A percentile compares a stretch with the other conserved stretches of the same genome.
Evolutionary conservation across 768 basidiomycete species (phyloP).

Genomic region (Russula sp.): DNA sequence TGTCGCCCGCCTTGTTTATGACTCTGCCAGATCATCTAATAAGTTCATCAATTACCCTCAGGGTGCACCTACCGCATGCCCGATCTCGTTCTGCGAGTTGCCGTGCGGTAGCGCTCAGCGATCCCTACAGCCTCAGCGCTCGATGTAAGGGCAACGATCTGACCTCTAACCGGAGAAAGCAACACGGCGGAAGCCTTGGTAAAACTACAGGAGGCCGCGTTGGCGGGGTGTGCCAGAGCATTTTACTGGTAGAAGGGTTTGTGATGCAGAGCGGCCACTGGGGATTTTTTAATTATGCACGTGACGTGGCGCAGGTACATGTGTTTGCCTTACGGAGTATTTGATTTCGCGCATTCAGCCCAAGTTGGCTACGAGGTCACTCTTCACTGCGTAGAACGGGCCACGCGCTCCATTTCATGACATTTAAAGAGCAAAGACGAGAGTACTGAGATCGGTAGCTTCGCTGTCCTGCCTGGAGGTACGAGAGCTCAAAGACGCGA

Average conservation of each 20-base stretch:
- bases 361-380: too few species aligned
- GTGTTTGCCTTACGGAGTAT: not conserved
- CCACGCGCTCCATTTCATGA: too few species aligned
- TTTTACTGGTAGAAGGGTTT: too few species aligned
- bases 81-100: not conserved
- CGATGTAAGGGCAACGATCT: not conserved
- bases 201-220: too few species aligned
- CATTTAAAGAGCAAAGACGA: not conserved
- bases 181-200: not conserved
- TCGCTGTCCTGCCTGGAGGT: not conserved
- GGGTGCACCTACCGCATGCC: conserved; percentile 1
- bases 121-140: conserved; percentile 5
- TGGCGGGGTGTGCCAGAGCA: not conserved
- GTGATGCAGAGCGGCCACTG: too few species aligned
- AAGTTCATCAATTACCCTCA: not conserved
- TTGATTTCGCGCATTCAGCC: too few species aligned
- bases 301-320: not conserved
- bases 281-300: not conserved
- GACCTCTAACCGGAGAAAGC: not conserved
- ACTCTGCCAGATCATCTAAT: too few species aligned
- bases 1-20: not conserved
- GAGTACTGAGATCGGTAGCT: not conserved
- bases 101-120: too few species aligned
- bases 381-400: too few species aligned
- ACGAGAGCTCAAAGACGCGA: not conserved